These are phyloP conservation scores for Monosporozyma aquatica DNA, from an alignment of 805 yeast genomes.

Conservation along the genomic window DNA sequence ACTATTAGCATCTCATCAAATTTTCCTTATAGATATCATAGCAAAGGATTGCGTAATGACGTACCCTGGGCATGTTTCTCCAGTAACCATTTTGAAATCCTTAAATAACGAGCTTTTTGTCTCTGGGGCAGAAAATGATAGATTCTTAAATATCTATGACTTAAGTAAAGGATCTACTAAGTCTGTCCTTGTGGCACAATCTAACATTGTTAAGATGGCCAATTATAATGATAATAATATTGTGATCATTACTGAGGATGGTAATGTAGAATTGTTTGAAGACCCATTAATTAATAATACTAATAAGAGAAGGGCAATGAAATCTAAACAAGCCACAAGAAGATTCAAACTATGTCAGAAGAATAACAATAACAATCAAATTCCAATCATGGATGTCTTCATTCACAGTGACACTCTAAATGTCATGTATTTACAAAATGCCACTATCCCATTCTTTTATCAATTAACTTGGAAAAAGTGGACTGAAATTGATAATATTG, in stretches of 20 bases:
- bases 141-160: constrained; percentile 65
- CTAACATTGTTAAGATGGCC: constrained; percentile 44
- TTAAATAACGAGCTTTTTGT: constrained; percentile 38
- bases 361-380: constrained; percentile 3
- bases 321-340: constrained; percentile 45
- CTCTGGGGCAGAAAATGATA: constrained; percentile 69
- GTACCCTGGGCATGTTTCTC: constrained; percentile 71
- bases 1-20: constrained; percentile 58
- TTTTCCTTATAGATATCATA: constrained; percentile 42
- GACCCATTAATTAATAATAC: constrained; percentile 37
- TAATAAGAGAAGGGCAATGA: constrained; percentile 39
- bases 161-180: constrained; percentile 30
- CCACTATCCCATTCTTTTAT: constrained; percentile 49
- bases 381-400: constrained; percentile 28
- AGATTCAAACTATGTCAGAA: constrained; percentile 39
- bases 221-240: constrained; percentile 26
- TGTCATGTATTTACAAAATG: constrained; percentile 55
- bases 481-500: constrained; percentile 31
- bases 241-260: constrained; percentile 61
- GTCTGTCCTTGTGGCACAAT: constrained; percentile 61
- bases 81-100: constrained; percentile 43
- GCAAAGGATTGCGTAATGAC: constrained; percentile 36
- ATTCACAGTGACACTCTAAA: constrained; percentile 33
- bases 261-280: constrained; percentile 61
- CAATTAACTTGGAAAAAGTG: constrained; percentile 37